These are phyloP conservation scores for Favolaschia claudopus DNA, from an alignment of 768 basidiomycete genomes.

Conservation along the genomic window DNA sequence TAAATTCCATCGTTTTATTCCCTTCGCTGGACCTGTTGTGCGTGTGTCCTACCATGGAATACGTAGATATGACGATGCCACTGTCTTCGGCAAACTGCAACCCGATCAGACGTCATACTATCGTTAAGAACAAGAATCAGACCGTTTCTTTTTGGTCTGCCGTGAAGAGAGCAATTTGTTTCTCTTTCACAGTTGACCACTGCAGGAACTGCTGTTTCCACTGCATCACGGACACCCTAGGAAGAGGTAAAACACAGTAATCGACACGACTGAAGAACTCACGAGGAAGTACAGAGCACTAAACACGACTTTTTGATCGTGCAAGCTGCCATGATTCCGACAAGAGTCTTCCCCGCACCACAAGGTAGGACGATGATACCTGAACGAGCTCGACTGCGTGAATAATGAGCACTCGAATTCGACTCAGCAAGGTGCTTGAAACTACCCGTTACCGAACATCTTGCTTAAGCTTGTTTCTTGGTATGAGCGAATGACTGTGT, in stretches of 20 bases:
- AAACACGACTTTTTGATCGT: slow-evolving; percentile 99
- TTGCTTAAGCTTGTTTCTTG: slow-evolving; percentile 98
- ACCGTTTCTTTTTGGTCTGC: slow-evolving; percentile 98
- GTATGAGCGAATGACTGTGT: slow-evolving; percentile 96
- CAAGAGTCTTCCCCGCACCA: slow-evolving; percentile 97
- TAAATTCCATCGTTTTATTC: slow-evolving; percentile 99
- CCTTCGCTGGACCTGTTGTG: slow-evolving; percentile 97
- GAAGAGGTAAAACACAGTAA: slow-evolving; percentile 15
- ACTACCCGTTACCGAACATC: slow-evolving; percentile 98
- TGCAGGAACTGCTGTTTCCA: slow-evolving; percentile 99
- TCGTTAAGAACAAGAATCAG: slow-evolving; percentile 19
- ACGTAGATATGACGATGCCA: slow-evolving; percentile 98
- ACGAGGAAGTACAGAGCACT: slow-evolving; percentile 98
- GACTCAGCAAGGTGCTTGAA: slow-evolving; percentile 27
- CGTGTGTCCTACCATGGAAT: slow-evolving; percentile 99
- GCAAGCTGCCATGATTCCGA: slow-evolving; percentile 99
- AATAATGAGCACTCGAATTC: slow-evolving; percentile 20
- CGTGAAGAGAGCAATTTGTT: slow-evolving; percentile 98
- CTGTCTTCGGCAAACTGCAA: slow-evolving; percentile 93
- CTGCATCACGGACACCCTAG: slow-evolving; percentile 93
- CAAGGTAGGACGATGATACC: slow-evolving; percentile 99
- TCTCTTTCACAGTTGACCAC: slow-evolving; percentile 98
- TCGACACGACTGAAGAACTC: slow-evolving; percentile 42
- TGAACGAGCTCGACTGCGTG: slow-evolving; percentile 88
- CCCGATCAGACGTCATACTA: slow-evolving; percentile 11